Evolutionary conservation across 805 yeast species (phyloP), one percentile per base, ranked within the genome.

Genomic region (Starmera amethionina): DNA sequence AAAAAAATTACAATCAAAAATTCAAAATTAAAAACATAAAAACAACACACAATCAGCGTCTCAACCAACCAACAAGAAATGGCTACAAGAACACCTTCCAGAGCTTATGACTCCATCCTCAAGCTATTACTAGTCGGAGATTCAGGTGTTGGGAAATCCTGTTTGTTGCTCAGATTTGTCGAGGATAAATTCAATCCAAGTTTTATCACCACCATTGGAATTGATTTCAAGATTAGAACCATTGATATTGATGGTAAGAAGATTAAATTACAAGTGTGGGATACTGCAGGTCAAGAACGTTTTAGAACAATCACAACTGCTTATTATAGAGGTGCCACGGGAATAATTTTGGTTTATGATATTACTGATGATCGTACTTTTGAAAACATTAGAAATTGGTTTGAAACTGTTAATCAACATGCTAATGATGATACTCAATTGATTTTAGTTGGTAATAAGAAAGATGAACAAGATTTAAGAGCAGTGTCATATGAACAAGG

Each of bases 201-300:
- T 16, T 93, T 90, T 64, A 93, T 93, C 65, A 88, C 97, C 44
- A 93, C 98, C 37, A 93, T 93, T 55, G 98, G 98, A 41, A 93
- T 93, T 55, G 98, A 93, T 63, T 93, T 93, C 75, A 93, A 93
- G 69, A 90, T 93, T 60, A 82, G 96, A 65, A 89, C 96, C 27
- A 85, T 89, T 51, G 97, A 90, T 53, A 74, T 89, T 49, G 90
- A 90, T 47, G 96, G 96, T 40, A 84, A 85, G 64, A 82, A 82
- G 49, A 84, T 93, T 64, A 93, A 93, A 67, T 74, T 90, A 59
- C 98, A 93, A 63, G 84, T 90, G 35, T 83, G 96, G 96, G 96
- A 88, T 60, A 88, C 96, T 33, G 96, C 96, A 1, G 96, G 96
- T n/a, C 96, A 88, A 66, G 96, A 88, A 62, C 73, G 96, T 56